Evolutionary conservation across 2,329 filamentous ascomycete species (phyloP).

Genomic region (Endothia cerciana): DNA sequence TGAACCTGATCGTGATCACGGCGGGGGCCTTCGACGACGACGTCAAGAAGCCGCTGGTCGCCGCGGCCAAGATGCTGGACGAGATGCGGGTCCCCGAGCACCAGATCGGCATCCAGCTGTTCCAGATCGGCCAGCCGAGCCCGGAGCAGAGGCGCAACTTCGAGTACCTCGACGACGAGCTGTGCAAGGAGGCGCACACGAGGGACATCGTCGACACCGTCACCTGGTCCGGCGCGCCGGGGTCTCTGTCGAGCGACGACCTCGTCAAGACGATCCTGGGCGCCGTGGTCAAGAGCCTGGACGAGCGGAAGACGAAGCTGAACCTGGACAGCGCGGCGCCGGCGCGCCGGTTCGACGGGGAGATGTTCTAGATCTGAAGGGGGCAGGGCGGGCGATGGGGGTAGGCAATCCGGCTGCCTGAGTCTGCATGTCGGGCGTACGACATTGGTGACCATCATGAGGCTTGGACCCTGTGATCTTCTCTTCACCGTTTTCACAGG

Average conservation of each 20-base stretch:
- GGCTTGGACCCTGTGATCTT: background rate
- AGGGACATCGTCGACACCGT: constrained; percentile 32
- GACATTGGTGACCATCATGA: background rate
- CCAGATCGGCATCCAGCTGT: constrained; percentile 33
- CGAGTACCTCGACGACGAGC: constrained; percentile 33
- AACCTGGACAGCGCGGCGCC: constrained; percentile 23
- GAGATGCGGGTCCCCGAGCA: constrained; percentile 31
- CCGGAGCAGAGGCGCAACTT: constrained; percentile 30
- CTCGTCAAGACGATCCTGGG: constrained; percentile 32
- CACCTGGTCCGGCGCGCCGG: constrained; percentile 25
- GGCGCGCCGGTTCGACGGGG: constrained; percentile 21
- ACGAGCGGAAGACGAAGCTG: constrained; percentile 29
- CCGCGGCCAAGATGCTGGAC: constrained; percentile 31
- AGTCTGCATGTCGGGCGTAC: background rate
- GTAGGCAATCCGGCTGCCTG: too few relatives aligned
- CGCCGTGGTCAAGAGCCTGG: constrained; percentile 32
- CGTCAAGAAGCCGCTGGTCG: constrained; percentile 30
- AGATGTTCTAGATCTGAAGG: background rate
- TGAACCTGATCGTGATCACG: constrained; percentile 38
- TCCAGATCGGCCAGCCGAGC: constrained; percentile 31
- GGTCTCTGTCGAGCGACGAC: constrained; percentile 30
- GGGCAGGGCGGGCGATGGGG: background rate
- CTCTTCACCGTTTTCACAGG: background rate
- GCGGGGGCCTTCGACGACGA: constrained; percentile 33
- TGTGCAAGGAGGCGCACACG: constrained; percentile 31